Evolutionary conservation across 352 stramenopile species (phyloP).

Genomic region (Globisporangium megalacanthum): DNA sequence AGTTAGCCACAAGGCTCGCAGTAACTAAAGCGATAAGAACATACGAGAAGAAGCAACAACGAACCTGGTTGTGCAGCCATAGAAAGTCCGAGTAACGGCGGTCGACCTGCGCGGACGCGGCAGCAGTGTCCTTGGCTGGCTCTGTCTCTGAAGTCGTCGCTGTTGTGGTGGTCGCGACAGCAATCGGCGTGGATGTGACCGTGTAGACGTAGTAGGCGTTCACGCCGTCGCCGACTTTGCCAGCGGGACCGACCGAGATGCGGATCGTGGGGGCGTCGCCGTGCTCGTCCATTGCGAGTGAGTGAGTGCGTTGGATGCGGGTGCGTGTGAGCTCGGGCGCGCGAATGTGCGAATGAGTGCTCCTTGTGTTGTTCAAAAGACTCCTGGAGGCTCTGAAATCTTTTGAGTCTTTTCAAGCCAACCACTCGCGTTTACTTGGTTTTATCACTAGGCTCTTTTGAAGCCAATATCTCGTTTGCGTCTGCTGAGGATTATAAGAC

Average conservation of each 20-base stretch:
- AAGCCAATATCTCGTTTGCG: too few species aligned
- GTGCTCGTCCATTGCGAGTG: conserved; percentile 5
- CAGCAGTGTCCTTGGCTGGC: background rate
- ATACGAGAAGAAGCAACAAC: background rate
- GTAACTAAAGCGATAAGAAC: background rate
- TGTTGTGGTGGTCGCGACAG: background rate
- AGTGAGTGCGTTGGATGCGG: background rate
- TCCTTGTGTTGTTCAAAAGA: too few species aligned
- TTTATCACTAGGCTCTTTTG: too few species aligned
- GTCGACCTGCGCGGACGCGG: conserved; percentile 39
- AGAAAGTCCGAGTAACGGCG: conserved; percentile 84
- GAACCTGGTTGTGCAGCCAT: conserved; percentile 68
- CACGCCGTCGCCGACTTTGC: conserved; percentile 80
- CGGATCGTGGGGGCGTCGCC: conserved; percentile 13
- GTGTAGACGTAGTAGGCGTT: conserved; percentile 83
- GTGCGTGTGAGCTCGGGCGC: background rate
- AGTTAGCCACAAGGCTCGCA: background rate
- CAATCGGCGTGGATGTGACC: conserved; percentile 51
- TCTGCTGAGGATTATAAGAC: too few species aligned
- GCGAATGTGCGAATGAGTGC: conserved; percentile 1
- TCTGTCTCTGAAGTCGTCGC: background rate
- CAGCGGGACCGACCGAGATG: conserved; percentile 62
- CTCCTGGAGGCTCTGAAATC: too few species aligned
- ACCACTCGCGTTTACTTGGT: too few species aligned
- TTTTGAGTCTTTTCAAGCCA: too few species aligned